These are phyloP conservation scores for Colletotrichum chlorophyti DNA, from an alignment of 2,329 filamentous ascomycete species.

Conservation along the genomic window DNA sequence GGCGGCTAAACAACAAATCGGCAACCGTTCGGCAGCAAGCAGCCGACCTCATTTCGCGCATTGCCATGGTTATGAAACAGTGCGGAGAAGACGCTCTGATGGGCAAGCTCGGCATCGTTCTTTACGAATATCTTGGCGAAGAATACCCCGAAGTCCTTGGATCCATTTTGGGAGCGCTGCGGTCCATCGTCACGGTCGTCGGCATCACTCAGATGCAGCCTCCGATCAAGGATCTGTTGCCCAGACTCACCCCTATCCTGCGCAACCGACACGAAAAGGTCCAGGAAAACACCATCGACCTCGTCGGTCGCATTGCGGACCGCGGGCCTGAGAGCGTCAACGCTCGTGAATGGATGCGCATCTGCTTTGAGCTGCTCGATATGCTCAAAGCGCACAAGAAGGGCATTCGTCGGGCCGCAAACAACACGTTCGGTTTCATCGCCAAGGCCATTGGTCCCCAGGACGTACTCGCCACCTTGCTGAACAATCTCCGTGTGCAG, in stretches of 20 bases:
- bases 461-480: constrained; percentile 91
- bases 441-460: constrained; percentile 98
- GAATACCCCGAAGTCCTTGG: constrained; percentile 98
- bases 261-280: constrained; percentile 99
- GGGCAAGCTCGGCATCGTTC: constrained; percentile 90
- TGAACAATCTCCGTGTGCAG: constrained; percentile 96
- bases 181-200: constrained; percentile 96
- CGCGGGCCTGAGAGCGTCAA: constrained; percentile 96
- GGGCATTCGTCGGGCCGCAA: constrained; percentile 95
- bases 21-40: constrained; percentile 96
- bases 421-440: constrained; percentile 99
- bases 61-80: constrained; percentile 99
- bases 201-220: constrained; percentile 99
- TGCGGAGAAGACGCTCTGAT: constrained; percentile 96
- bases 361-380: constrained; percentile 97
- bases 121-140: constrained; percentile 98
- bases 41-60: constrained; percentile 93
- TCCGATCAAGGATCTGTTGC: constrained; percentile 93
- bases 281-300: constrained; percentile 97
- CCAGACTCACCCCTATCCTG: constrained; percentile 94
- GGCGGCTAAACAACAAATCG: constrained; percentile 97
- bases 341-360: constrained; percentile 98
- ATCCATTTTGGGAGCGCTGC: constrained; percentile 92
- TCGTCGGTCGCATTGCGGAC: constrained; percentile 97
- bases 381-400: constrained; percentile 99